Conservation (phyloP, 441 rosid genomes). For the Populus hybrid region DNA sequence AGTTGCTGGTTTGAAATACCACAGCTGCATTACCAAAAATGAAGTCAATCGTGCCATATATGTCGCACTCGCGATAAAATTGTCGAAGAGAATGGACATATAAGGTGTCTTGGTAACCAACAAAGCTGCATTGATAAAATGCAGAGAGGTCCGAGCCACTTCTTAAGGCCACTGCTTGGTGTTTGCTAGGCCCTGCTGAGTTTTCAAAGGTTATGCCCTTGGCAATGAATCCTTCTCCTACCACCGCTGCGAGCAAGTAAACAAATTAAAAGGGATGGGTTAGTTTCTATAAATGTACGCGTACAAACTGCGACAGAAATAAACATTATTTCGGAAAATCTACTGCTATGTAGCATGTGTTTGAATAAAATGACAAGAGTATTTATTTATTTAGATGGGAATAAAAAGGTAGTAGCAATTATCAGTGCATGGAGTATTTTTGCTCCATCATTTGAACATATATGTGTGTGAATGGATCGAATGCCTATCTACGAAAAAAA, state of each 20-base stretch:
- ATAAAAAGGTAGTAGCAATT: not conserved
- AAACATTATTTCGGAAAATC: too few species aligned
- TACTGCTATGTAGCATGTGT: not conserved
- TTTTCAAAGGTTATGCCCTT: conserved; percentile 65
- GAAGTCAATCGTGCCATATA: conserved; percentile 76
- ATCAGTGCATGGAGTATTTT: too few species aligned
- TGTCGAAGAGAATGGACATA: conserved; percentile 64
- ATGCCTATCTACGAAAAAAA: not conserved
- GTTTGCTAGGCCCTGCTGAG: conserved; percentile 68
- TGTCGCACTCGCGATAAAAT: conserved; percentile 66
- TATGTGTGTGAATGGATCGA: not conserved
- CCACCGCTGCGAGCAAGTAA: conserved; percentile 38
- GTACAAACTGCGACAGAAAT: too few species aligned
- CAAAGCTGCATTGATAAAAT: conserved; percentile 75
- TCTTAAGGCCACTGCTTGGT: conserved; percentile 72
- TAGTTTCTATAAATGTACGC: too few species aligned
- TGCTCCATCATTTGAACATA: too few species aligned
- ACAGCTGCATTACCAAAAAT: conserved; percentile 87
- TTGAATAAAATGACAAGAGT: not conserved
- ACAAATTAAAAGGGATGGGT: not conserved
- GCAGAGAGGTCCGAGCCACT: conserved; percentile 57
- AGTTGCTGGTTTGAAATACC: conserved; percentile 61
- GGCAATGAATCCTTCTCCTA: conserved; percentile 56
- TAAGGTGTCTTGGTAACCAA: conserved; percentile 77
- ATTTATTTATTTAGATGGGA: too few species aligned